Evolutionary conservation across 371 early-diverging fungal species (phyloP), one percentile per base, ranked within the genome.

Genomic region (Rhizomucor miehei): DNA sequence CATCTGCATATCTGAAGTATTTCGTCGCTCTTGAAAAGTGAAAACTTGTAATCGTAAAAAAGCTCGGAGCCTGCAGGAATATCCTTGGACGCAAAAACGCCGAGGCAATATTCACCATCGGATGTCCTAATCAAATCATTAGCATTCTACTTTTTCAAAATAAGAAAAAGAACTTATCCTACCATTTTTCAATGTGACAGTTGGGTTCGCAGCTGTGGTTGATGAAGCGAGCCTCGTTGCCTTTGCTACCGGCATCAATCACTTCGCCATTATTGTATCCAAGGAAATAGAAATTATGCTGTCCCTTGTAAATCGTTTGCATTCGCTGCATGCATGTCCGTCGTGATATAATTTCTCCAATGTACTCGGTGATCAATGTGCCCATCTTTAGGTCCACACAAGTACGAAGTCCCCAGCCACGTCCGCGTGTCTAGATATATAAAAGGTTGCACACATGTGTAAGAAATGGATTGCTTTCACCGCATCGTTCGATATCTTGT

Each of bases 181-280:
- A 86, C 92, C 92, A 92, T 72, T 92, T 90, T 57, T 93, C 92
- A 53, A 94, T 90, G 38, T 89, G 90, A 71, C 94, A 93, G 62
- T 95, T 95, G 17, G 96, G 94, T n/a, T 85, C 85, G 63, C 96
- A 95, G 43, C 86, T 81, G 48, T 77, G 77, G 17, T 77, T 77
- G 40, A 77, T 73, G 48, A 77, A 77, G 25, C 77, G 57, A 16
- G 77, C 92, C 23, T 82, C 83, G 21, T 86, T 89, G 17, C 94
- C 94, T 53, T 85, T 87, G 48, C 70, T 56, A 48, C 81, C 77
- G 3, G 82, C 94, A 75, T 93, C 94, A 43, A 93, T 77, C 17
- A 92, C 89, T 54, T 90, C 88, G 1, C 88, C 87, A 17, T 82
- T 71, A 24, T 75, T 76, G 59, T 89, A 90, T 36, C 89, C 87